Percentiles rank a stretch among this genome's conserved stretches.
Conservation (phyloP, 2,329 filamentous ascomycete genomes). For the Onygenales sp. region DNA sequence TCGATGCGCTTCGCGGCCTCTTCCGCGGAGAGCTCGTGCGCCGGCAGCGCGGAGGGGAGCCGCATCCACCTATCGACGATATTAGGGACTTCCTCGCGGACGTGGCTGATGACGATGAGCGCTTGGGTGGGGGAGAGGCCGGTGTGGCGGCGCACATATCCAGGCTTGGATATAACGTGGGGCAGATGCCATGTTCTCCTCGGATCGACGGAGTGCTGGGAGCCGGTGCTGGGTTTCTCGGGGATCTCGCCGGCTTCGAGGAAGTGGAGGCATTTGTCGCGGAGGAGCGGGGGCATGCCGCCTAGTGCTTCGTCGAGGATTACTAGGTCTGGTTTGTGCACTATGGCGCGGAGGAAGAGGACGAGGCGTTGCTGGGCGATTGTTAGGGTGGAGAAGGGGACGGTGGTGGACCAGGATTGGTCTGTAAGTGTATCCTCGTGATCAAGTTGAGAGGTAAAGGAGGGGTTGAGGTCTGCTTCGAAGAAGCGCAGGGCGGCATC, state of each 20-base stretch:
- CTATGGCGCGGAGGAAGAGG: conserved; percentile 70
- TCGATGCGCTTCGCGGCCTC: not conserved
- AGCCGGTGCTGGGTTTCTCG: conserved; percentile 15
- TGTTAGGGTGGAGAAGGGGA: conserved; percentile 59
- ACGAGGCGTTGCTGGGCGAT: conserved; percentile 60
- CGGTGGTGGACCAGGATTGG: conserved; percentile 59
- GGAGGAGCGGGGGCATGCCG: conserved; percentile 68
- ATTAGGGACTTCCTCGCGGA: conserved; percentile 80
- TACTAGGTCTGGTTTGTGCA: conserved; percentile 72
- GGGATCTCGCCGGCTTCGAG: conserved; percentile 54
- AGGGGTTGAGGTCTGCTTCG: conserved; percentile 62
- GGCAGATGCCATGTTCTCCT: conserved; percentile 6
- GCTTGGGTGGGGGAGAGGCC: conserved; percentile 66
- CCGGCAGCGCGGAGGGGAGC: conserved; percentile 39
- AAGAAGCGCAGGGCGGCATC: conserved; percentile 69
- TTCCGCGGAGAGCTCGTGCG: not conserved
- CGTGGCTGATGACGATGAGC: conserved; percentile 84
- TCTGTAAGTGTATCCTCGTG: not conserved
- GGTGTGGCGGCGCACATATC: conserved; percentile 13
- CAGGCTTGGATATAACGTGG: not conserved
- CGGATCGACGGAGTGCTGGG: conserved; percentile 5
- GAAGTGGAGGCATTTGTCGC: conserved; percentile 82
- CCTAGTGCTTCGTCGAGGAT: conserved; percentile 84
- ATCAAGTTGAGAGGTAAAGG: conserved; percentile 13
- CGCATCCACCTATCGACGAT: conserved; percentile 78